Conservation (phyloP, 768 basidiomycete species). For the Trametes cubensis region DNA sequence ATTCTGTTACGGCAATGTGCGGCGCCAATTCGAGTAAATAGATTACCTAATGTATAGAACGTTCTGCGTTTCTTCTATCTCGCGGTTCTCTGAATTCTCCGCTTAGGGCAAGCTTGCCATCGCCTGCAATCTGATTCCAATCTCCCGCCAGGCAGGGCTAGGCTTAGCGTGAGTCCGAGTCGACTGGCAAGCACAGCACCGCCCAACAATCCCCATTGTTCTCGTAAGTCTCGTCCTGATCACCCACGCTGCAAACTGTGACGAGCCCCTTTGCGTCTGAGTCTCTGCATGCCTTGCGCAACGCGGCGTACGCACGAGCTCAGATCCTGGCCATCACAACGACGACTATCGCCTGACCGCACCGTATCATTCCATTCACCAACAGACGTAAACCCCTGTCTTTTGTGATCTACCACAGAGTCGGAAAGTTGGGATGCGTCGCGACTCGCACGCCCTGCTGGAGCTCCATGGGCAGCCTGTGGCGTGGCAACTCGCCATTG, state of each 20-base stretch:
- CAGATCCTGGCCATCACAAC: not conserved
- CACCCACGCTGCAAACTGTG: not conserved
- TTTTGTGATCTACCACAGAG: slow-evolving; percentile 19
- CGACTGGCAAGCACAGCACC: slow-evolving; percentile 8
- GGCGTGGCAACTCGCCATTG: slow-evolving; percentile 16
- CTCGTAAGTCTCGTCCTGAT: not conserved
- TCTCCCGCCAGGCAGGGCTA: not conserved
- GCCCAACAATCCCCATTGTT: slow-evolving; percentile 17
- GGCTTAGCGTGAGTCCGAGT: no score
- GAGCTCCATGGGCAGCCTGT: slow-evolving; percentile 11
- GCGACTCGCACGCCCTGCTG: slow-evolving; percentile 11
- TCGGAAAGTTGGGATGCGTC: slow-evolving; percentile 23
- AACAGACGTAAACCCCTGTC: slow-evolving; percentile 24
- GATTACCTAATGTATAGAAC: slow-evolving; percentile 29
- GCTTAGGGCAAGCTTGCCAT: slow-evolving; percentile 9
- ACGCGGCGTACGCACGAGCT: not conserved
- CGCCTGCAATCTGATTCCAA: not conserved
- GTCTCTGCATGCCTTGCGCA: not conserved
- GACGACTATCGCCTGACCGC: slow-evolving; percentile 10
- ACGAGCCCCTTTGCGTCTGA: not conserved
- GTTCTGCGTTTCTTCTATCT: slow-evolving; percentile 25
- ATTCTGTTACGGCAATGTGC: slow-evolving; percentile 33
- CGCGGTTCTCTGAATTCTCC: slow-evolving; percentile 18
- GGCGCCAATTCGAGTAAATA: slow-evolving; percentile 29
- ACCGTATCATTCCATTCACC: slow-evolving; percentile 20